Evolutionary conservation across 1,139 yeast genomes (phyloP).

Genomic region (Candida pseudoviswanathii): DNA sequence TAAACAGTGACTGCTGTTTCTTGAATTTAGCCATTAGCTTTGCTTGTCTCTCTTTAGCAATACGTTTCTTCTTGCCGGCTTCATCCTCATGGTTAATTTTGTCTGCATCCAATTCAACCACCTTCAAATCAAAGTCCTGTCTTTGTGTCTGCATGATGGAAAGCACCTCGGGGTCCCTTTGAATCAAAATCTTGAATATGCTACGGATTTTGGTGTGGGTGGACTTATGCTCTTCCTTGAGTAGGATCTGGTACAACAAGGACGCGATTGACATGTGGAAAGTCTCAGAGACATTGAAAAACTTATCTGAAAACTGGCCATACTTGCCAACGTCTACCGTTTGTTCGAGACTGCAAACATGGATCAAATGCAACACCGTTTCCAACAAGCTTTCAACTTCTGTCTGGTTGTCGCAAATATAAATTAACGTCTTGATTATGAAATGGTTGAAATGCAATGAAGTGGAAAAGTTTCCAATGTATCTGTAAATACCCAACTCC

Average conservation of each 20-base stretch:
- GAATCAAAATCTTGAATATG: constrained; percentile 45
- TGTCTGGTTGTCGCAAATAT: constrained; percentile 36
- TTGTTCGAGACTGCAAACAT: constrained; percentile 47
- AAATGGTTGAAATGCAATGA: constrained; percentile 56
- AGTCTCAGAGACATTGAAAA: constrained; percentile 28
- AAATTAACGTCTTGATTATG: constrained; percentile 49
- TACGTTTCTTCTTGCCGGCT: constrained; percentile 59
- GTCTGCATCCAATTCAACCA: constrained; percentile 20
- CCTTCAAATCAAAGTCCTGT: constrained; percentile 22
- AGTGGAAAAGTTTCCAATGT: constrained; percentile 48
- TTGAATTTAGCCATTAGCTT: constrained; percentile 77
- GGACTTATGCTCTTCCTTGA: constrained; percentile 37
- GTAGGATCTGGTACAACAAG: constrained; percentile 45
- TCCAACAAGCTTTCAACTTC: constrained; percentile 60
- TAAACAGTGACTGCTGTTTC: constrained; percentile 74
- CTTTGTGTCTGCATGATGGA: constrained; percentile 23
- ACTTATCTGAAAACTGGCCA: constrained; percentile 38
- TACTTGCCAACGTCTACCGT: constrained; percentile 28
- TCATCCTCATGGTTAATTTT: constrained; percentile 38
- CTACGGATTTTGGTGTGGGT: constrained; percentile 58
- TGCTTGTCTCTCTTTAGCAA: constrained; percentile 73
- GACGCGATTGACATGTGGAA: constrained; percentile 47
- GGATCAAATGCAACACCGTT: constrained; percentile 67
- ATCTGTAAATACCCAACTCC: constrained; percentile 36
- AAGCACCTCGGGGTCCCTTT: constrained; percentile 26